Percentiles rank a stretch among this genome's conserved stretches.
Conservation (phyloP, 2,329 filamentous ascomycete species). For the Pseudogymnoascus sp. region DNA sequence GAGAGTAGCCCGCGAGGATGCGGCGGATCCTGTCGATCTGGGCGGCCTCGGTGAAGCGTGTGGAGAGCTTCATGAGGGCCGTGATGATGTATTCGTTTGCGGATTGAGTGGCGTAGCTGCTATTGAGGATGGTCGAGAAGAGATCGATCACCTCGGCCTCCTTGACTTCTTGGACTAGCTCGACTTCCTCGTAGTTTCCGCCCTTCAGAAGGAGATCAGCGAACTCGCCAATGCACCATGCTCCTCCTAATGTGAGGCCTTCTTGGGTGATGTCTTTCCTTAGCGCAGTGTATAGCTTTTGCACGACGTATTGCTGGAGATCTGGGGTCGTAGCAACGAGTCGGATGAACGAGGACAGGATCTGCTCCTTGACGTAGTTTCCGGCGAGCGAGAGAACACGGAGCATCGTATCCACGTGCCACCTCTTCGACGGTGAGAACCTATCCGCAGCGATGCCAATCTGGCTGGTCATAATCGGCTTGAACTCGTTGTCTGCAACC, state of each 20-base stretch:
- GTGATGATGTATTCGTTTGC: slow-evolving; percentile 95
- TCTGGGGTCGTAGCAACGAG: slow-evolving; percentile 92
- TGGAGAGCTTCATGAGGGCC: slow-evolving; percentile 89
- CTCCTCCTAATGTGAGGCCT: slow-evolving; percentile 82
- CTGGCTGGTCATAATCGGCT: slow-evolving; percentile 95
- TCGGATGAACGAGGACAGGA: slow-evolving; percentile 91
- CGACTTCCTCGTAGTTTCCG: slow-evolving; percentile 90
- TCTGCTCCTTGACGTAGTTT: slow-evolving; percentile 96
- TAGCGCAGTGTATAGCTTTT: slow-evolving; percentile 84
- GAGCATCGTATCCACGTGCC: slow-evolving; percentile 98
- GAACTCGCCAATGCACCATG: slow-evolving; percentile 98
- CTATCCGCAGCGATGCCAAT: slow-evolving; percentile 96
- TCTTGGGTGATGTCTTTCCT: slow-evolving; percentile 98
- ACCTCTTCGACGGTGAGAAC: slow-evolving; percentile 93
- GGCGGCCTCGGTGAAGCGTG: slow-evolving; percentile 72
- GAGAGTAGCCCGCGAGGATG: slow-evolving; percentile 69
- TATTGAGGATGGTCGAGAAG: slow-evolving; percentile 88
- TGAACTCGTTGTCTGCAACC: slow-evolving; percentile 97
- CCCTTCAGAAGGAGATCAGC: slow-evolving; percentile 84
- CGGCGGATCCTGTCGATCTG: slow-evolving; percentile 81
- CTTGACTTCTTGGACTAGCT: slow-evolving; percentile 72
- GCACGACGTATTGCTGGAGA: slow-evolving; percentile 90
- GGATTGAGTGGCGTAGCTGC: slow-evolving; percentile 85
- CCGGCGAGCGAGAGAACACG: slow-evolving; percentile 88
- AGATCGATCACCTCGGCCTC: slow-evolving; percentile 88